phyloP scores from a whole-genome alignment of 768 basidiomycete species.

The Psilocybe cyanescens region DNA sequence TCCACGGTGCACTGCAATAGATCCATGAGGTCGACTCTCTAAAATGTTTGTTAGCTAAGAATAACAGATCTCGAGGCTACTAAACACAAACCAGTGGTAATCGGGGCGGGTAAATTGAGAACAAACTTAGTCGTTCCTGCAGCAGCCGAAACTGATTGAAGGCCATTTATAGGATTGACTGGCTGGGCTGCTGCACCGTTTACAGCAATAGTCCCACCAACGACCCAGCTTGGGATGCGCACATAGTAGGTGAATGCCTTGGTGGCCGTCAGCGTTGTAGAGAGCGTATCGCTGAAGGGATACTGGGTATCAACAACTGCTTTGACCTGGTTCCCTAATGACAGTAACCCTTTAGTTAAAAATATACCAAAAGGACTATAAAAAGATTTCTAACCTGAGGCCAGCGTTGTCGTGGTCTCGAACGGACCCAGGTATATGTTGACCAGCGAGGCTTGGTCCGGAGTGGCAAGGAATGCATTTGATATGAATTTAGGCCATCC shows the following conservation, averaged over 20 bases:
- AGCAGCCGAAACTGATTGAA: constrained; percentile 41
- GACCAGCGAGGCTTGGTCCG: constrained; percentile 47
- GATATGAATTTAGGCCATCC: constrained; percentile 59
- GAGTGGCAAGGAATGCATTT: constrained; percentile 53
- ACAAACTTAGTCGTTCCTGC: constrained; percentile 49
- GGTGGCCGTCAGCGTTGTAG: constrained; percentile 46
- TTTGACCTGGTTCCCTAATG: constrained; percentile 42
- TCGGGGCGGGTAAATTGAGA: constrained; percentile 49
- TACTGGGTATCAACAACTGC: constrained; percentile 52
- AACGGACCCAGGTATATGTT: constrained; percentile 55
- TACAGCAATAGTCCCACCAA: constrained; percentile 46
- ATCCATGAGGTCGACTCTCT: constrained; percentile 56
- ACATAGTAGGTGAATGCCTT: constrained; percentile 50
- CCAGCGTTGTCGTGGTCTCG: constrained; percentile 41
- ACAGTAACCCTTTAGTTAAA: not conserved
- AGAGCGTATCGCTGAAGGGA: constrained; percentile 53
- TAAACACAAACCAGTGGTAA: constrained; percentile 42
- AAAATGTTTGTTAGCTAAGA: not conserved
- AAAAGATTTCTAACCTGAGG: constrained; percentile 31
- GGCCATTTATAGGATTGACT: constrained; percentile 45
- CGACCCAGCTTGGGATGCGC: constrained; percentile 56
- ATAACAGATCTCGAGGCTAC: not conserved
- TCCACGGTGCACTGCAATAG: constrained; percentile 57
- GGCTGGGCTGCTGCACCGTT: constrained; percentile 40
- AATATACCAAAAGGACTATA: constrained; percentile 20